phyloP scores from a whole-genome alignment of 805 yeast species.

The Scheffersomyces coipomensis region DNA sequence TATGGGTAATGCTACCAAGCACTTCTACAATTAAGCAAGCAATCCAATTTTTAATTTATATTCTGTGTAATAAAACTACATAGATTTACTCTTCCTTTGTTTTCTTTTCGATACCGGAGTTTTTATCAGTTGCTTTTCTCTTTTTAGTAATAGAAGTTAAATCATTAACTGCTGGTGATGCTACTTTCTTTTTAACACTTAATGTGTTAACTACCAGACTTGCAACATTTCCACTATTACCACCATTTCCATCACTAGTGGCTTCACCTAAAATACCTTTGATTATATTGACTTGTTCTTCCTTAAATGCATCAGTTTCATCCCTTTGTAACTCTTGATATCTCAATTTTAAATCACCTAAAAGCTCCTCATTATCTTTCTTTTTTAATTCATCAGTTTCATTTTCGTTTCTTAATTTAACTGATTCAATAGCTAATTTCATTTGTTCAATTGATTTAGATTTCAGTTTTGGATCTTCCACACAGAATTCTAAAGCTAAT shows the following conservation, averaged over 20 bases:
- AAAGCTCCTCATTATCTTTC: slow-evolving; percentile 43
- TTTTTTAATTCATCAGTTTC: slow-evolving; percentile 39
- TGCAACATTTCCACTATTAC: slow-evolving; percentile 10
- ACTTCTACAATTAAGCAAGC: too few relatives aligned
- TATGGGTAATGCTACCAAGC: too few relatives aligned
- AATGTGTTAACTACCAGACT: slow-evolving; percentile 50
- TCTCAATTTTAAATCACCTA: slow-evolving; percentile 57
- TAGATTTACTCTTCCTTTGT: neutral
- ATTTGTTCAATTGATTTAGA: slow-evolving; percentile 54
- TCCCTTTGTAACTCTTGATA: slow-evolving; percentile 53
- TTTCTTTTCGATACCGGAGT: slow-evolving; percentile 2
- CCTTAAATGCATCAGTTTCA: slow-evolving; percentile 46
- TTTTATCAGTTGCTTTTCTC: slow-evolving; percentile 28
- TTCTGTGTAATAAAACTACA: neutral
- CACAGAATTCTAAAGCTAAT: slow-evolving; percentile 69
- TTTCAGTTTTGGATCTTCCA: slow-evolving; percentile 49
- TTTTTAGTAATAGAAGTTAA: slow-evolving; percentile 63
- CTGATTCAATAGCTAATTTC: slow-evolving; percentile 46
- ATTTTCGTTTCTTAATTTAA: slow-evolving; percentile 41
- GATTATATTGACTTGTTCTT: slow-evolving; percentile 52
- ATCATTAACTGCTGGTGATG: slow-evolving; percentile 49
- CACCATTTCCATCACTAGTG: slow-evolving; percentile 11
- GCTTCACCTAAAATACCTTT: slow-evolving; percentile 57
- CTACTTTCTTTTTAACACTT: slow-evolving; percentile 43
- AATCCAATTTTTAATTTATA: too few relatives aligned